A percentile compares a stretch with the other conserved stretches of the same genome.
phyloP scores from a whole-genome alignment of 2,329 filamentous ascomycete genomes.

The Tolypocladium ovalisporum region DNA sequence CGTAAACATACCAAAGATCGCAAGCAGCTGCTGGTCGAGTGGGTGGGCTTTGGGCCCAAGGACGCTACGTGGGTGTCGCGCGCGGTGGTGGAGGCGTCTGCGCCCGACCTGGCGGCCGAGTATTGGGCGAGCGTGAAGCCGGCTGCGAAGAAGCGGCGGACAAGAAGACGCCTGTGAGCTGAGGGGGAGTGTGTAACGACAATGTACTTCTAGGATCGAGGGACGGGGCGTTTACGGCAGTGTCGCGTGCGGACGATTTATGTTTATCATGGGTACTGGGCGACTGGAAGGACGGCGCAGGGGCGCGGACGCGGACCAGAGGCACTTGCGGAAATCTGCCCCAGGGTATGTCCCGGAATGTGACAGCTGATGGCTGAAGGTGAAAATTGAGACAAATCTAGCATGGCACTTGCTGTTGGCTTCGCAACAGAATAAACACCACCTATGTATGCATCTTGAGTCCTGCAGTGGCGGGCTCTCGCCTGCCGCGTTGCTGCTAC shows the following conservation, averaged over 20 bases:
- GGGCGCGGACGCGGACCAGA: no score
- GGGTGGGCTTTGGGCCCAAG: slow-evolving; percentile 19
- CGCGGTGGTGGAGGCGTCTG: slow-evolving; percentile 13
- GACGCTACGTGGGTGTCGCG: slow-evolving; percentile 20
- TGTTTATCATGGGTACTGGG: not conserved
- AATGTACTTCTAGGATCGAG: not conserved
- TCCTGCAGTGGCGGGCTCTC: not conserved
- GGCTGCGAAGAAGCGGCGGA: not conserved
- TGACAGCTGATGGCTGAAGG: not conserved
- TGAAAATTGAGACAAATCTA: not conserved
- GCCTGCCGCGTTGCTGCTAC: not conserved
- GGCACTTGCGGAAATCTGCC: no score
- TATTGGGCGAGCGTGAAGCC: slow-evolving; percentile 12
- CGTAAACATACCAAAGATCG: slow-evolving; percentile 17
- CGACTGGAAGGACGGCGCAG: not conserved
- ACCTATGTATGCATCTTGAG: not conserved
- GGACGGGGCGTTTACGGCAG: not conserved
- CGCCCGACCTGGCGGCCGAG: slow-evolving; percentile 13
- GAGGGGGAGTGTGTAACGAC: not conserved
- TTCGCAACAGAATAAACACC: no score
- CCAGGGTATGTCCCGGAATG: not conserved
- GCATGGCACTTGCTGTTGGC: not conserved
- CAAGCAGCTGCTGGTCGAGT: slow-evolving; percentile 21
- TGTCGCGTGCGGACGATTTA: not conserved
- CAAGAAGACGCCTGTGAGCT: not conserved